phyloP scores from a whole-genome alignment of 352 stramenopile species.

The Globisporangium uncinulatum region DNA sequence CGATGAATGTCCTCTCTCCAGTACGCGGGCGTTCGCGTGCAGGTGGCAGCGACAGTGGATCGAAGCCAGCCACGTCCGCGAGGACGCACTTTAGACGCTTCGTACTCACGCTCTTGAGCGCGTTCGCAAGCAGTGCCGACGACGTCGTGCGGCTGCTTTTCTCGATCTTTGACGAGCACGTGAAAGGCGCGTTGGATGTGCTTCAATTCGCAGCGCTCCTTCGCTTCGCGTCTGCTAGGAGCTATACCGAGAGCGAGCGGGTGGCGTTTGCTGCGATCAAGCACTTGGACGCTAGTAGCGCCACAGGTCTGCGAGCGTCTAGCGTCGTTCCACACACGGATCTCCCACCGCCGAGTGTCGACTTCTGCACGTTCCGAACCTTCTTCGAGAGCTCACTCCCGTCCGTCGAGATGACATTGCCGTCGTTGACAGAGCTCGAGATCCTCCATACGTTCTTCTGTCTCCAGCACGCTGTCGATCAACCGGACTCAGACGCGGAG shows the following conservation, averaged over 20 bases:
- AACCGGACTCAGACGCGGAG: not conserved
- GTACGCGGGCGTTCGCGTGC: not conserved
- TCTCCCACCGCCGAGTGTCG: slow-evolving; percentile 4
- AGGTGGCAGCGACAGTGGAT: not conserved
- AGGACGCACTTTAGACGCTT: slow-evolving; percentile 15
- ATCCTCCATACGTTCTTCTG: slow-evolving; percentile 22
- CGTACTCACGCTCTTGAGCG: slow-evolving; percentile 30
- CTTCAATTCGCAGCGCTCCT: slow-evolving; percentile 19
- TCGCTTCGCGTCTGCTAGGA: slow-evolving; percentile 8
- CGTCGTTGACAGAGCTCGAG: slow-evolving; percentile 16
- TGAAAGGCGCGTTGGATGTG: slow-evolving; percentile 18
- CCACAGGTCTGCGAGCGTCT: slow-evolving; percentile 1
- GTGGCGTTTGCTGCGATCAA: slow-evolving; percentile 3
- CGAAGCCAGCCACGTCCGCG: not conserved
- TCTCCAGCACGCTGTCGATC: slow-evolving; percentile 3
- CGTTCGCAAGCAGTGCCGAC: slow-evolving; percentile 14
- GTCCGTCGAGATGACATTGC: not conserved
- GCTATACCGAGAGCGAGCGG: slow-evolving; percentile 16
- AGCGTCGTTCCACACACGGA: not conserved
- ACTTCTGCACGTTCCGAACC: slow-evolving; percentile 18
- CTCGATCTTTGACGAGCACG: slow-evolving; percentile 33
- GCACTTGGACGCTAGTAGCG: not conserved
- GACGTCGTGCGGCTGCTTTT: slow-evolving; percentile 38
- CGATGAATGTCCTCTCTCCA: not conserved
- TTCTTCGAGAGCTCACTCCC: slow-evolving; percentile 9